Base-by-base conservation (phyloP, 371 early-diverging fungal species). In the Mortierella sp. region DNA sequence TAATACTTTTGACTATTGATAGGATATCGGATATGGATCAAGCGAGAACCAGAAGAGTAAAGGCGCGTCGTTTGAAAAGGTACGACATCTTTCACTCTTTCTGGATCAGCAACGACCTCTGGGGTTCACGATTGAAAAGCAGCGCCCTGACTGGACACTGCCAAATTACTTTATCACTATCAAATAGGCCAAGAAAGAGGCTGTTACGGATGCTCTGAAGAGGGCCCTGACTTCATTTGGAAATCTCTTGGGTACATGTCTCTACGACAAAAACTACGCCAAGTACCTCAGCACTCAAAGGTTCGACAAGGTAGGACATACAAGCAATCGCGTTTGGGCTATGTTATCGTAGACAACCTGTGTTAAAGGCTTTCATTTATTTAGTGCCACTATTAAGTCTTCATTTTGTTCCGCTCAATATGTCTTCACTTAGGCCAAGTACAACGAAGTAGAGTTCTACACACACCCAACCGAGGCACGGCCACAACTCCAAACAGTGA, bases 131-230 rank as follows among this genome's bases (percentile, higher is more conserved):
- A 41, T 29, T 3, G 27, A 43, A 56, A 12, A 11, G 18, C 27
- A 16, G 27, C 12, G 49, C 11, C 4, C 51, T 11, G 71, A 49
- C 29, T 58, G 24, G 11, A 38, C 3, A 44, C 4, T 44, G 56
- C 8, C 16, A 32, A 58, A 14, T n/a, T 16, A 16, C 16, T 71
- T 27, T 12, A 7, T 4, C 10, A 18, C 35, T 32, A 60, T 14
- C 18, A 6, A 24, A 29, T 78, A 95, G 92, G 98, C 98, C 7
- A 96, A 95, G 82, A 99, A 99, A 81, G 98, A 99, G 88, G 98
- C 99, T 1, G 92, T 92, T 0, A 99, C 99, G 0, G 99, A 99
- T 89, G 99, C 94, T 0, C 77, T 98, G 43, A 99, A 99, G 89
- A 91, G 99, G 55, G 95, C 99, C 0, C 82, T 99, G 75, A 93